Conservation (phyloP, 2,329 filamentous ascomycete species). For the Fusarium aywerte region DNA sequence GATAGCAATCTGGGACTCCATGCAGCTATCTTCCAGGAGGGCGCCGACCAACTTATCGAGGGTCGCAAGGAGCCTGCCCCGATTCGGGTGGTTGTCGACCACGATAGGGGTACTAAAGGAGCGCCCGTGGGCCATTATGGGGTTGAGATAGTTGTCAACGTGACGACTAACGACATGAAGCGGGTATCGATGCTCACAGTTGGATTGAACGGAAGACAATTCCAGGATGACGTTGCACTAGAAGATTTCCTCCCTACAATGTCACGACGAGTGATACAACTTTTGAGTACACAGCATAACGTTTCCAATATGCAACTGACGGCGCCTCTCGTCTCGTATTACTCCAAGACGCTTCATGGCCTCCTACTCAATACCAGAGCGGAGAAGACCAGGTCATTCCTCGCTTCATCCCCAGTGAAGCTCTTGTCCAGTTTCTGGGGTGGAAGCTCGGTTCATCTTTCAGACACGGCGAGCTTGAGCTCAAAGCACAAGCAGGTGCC, state of each 20-base stretch:
- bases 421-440: slow-evolving; percentile 85
- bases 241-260: slow-evolving; percentile 80
- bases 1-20: slow-evolving; percentile 69
- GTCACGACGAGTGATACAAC: slow-evolving; percentile 77
- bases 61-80: slow-evolving; percentile 74
- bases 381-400: slow-evolving; percentile 74
- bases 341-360: slow-evolving; percentile 79
- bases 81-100: slow-evolving; percentile 78
- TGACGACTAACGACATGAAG: slow-evolving; percentile 65
- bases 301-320: slow-evolving; percentile 72
- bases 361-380: slow-evolving; percentile 71
- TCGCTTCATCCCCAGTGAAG: slow-evolving; percentile 89
- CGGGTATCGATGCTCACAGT: slow-evolving; percentile 62
- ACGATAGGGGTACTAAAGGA: slow-evolving; percentile 72
- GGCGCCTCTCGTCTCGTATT: slow-evolving; percentile 77
- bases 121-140: slow-evolving; percentile 74
- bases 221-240: slow-evolving; percentile 76
- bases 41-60: slow-evolving; percentile 68
- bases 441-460: slow-evolving; percentile 62
- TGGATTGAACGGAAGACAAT: slow-evolving; percentile 76
- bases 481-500: slow-evolving; percentile 56
- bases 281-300: slow-evolving; percentile 76
- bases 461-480: slow-evolving; percentile 42
- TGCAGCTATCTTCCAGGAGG: slow-evolving; percentile 78
- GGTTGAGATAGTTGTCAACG: slow-evolving; percentile 75